These are phyloP conservation scores for Anacardium occidentale DNA, from an alignment of 345 rosid genomes.

Conservation along the genomic window DNA sequence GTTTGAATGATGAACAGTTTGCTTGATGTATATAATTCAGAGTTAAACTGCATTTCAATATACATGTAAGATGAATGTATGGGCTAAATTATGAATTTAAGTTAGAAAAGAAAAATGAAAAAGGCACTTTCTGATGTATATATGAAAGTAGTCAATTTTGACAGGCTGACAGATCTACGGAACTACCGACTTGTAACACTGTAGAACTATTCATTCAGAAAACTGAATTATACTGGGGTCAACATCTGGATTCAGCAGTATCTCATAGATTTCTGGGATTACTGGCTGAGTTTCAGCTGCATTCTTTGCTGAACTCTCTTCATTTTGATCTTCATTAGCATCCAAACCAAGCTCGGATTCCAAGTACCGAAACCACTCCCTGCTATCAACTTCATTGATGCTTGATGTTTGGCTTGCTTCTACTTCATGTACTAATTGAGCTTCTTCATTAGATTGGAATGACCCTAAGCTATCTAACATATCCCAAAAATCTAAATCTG, in stretches of 20 bases:
- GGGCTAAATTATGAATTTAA: neutral
- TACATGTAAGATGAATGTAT: neutral
- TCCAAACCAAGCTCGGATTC: slow-evolving; percentile 68
- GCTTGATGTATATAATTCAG: neutral
- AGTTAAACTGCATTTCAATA: neutral
- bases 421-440: slow-evolving; percentile 12
- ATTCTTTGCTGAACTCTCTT: slow-evolving; percentile 2
- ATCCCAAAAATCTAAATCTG: slow-evolving; percentile 69
- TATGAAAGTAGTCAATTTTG: slow-evolving; percentile 13
- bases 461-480: slow-evolving; percentile 51
- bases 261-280: slow-evolving; percentile 3
- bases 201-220: neutral
- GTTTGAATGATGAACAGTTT: neutral
- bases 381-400: slow-evolving; percentile 37
- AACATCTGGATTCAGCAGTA: slow-evolving; percentile 11
- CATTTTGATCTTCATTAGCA: slow-evolving; percentile 25
- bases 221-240: slow-evolving; percentile 4
- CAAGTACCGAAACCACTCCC: slow-evolving; percentile 55
- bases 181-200: neutral
- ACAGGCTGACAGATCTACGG: neutral
- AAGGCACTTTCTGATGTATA: neutral
- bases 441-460: slow-evolving; percentile 17
- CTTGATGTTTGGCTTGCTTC: slow-evolving; percentile 28
- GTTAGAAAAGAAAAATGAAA: slow-evolving; percentile 4
- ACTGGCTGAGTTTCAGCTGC: neutral